Percentiles rank a stretch among this genome's conserved stretches.
Evolutionary conservation across 306 rosid genomes (phyloP).

Genomic region (Morella rubra): DNA sequence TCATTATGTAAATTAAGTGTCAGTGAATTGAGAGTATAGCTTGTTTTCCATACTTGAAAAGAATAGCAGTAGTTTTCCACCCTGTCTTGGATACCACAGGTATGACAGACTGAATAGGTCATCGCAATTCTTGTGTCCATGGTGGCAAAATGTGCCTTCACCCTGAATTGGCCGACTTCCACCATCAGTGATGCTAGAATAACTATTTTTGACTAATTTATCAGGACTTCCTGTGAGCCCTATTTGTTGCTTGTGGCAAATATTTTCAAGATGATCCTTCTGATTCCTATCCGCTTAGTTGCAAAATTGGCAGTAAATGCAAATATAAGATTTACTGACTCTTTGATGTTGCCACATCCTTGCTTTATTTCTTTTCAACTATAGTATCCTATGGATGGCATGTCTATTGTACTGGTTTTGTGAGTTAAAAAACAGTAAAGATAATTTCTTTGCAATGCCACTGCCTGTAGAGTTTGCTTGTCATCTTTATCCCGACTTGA

Average conservation of each 20-base stretch:
- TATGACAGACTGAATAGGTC: not conserved
- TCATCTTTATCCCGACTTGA: constrained; percentile 19
- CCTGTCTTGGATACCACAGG: not conserved
- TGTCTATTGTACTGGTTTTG: too few species aligned
- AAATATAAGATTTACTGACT: not conserved
- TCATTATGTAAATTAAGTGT: not conserved
- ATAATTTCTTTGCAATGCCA: not conserved
- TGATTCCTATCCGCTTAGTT: not conserved
- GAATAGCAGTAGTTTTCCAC: not conserved
- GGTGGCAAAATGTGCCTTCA: not conserved
- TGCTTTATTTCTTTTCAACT: not conserved
- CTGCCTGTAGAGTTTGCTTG: not conserved
- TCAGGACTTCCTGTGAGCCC: not conserved
- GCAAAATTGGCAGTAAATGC: not conserved
- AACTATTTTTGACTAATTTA: not conserved
- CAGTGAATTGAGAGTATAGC: not conserved
- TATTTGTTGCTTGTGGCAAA: not conserved
- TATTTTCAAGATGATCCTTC: not conserved
- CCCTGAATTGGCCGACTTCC: not conserved
- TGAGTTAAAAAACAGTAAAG: too few species aligned
- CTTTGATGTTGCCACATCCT: constrained; percentile 1
- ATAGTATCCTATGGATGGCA: too few species aligned
- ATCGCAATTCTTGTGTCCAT: not conserved
- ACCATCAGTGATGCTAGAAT: not conserved
- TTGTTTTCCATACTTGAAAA: not conserved